Evolutionary conservation across 2,329 filamentous ascomycete genomes (phyloP), one percentile per base, ranked within the genome.

Genomic region (Scedosporium minutisporum): DNA sequence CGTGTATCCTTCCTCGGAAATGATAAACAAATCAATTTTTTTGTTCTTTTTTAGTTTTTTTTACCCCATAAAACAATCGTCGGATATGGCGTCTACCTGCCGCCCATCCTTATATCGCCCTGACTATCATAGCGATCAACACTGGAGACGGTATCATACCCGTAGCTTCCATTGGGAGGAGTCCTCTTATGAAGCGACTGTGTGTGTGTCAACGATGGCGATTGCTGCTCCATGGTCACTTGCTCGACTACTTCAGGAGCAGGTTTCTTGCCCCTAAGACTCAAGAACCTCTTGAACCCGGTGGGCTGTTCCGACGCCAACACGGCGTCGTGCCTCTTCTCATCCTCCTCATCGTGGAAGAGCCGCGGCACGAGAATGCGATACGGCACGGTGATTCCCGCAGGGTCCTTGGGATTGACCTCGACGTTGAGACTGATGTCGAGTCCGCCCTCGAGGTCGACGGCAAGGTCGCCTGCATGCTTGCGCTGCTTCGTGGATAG

Each of bases 401-500:
- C 83, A 0, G 95, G 93, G 68, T 99, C 92, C 65, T 85, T 86
- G 55, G 90, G 84, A 68, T 88, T 92, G 65, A 97, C 86, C 75
- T 99, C 95, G 65, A 96, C 86, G 68, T 97, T 96, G 53, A 99
- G 76, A 60, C 86, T 89, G 42, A 99, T 87, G 67, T 97, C 92
- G 9, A 99, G 78, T 0, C 91, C 92, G 33, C 88, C 89, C 71
- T 95, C 85, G 0, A 97, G 80, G 70, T 96, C 86, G 64, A 97
- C 83, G 9, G 83, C 80, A 53, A 79, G 78, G 18, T 78, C 78
- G 48, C 81, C 78, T 2, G 78, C 73, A 65, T 82, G 81, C 68
- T 80, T 81, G 67, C 82, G 76, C 67, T 87, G 81, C 70, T 87
- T 90, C 2, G 78, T 74, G 25, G 84, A 86, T 48, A 91, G 73